Base-by-base conservation (phyloP, 2,329 filamentous ascomycete genomes). In the Ceratocystis eucalypticola region DNA sequence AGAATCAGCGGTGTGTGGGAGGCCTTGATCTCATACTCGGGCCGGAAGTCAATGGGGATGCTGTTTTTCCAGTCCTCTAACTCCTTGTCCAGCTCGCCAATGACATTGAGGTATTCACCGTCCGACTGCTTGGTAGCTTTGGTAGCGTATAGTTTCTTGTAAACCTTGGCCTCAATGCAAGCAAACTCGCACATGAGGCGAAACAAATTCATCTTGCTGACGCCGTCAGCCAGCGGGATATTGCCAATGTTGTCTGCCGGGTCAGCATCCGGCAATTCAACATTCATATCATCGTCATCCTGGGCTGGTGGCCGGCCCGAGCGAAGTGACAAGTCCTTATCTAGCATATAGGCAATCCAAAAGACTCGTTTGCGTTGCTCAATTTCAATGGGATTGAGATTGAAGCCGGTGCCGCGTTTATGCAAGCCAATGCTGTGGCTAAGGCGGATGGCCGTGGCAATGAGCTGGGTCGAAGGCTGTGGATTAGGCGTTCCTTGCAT, bases 401-500 rank as follows among this genome's bases (percentile, higher is more conserved):
- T 94, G 77, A 97, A 97, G 2, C 89, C 90, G 5, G 89, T 91
- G 3, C 92, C 93, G 65, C 89, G 86, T 76, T 96, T 96, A 77
- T 99, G 94, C 45, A 99, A 81, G 22, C 94, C 94, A 72, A 99
- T 96, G 72, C 88, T 96, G 74, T 97, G 93, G 1, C 93, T 88
- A 22, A 96, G 80, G 64, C 94, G 83, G 70, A 97, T 93, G 2
- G 94, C 94, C 12, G 92, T 89, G 4, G 93, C 89, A 37, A 97
- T 87, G 62, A 97, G 82, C 71, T 96, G 87, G 74, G 95, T 96
- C 1, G 90, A 89, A 1, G 94, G 93, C 71, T 99, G 94, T 0
- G 93, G 94, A 72, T 97, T 99, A 0, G 94, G 93, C 0, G 94
- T 97, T 69, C 94, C 94, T 74, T 96, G 91, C 76, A 99, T 82